A percentile compares a stretch with the other conserved stretches of the same genome.
Evolutionary conservation across 441 rosid genomes (phyloP).

Genomic region (Capsella rubella): DNA sequence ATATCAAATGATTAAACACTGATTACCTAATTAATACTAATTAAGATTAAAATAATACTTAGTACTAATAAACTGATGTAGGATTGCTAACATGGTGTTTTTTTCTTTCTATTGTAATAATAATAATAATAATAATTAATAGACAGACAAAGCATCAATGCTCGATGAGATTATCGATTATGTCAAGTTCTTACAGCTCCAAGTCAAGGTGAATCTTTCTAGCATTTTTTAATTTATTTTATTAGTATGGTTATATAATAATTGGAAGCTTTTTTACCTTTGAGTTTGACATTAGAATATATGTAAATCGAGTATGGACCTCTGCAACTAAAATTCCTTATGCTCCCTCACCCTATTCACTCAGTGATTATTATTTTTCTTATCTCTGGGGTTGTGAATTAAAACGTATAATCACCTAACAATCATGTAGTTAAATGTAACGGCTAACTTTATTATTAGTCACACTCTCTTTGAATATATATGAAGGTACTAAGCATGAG

Average conservation of each 20-base stretch:
- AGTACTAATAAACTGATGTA: conserved; percentile 6
- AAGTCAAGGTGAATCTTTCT: conserved; percentile 79
- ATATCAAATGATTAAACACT: conserved; percentile 46
- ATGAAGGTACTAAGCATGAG: conserved; percentile 91
- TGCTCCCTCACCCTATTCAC: conserved; percentile 10
- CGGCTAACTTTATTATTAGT: too few species aligned
- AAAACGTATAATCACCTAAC: neutral
- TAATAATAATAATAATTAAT: conserved; percentile 45
- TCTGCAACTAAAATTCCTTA: conserved; percentile 43
- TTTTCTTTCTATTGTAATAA: conserved; percentile 31
- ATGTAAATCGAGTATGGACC: conserved; percentile 32
- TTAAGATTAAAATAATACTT: neutral
- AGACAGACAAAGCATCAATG: conserved; percentile 99
- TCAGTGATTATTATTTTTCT: conserved; percentile 20
- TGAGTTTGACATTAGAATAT: conserved; percentile 44
- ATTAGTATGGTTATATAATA: neutral
- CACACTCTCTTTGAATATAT: neutral
- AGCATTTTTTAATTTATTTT: neutral
- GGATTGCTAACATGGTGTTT: conserved; percentile 16
- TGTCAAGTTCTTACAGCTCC: conserved; percentile 98
- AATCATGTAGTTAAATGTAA: too few species aligned
- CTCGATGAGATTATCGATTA: conserved; percentile 99
- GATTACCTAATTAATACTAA: conserved; percentile 30
- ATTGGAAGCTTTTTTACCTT: conserved; percentile 32
- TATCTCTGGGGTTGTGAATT: conserved; percentile 1